phyloP scores from a whole-genome alignment of 2,329 filamentous ascomycete genomes.

The Xylaria sp. region DNA sequence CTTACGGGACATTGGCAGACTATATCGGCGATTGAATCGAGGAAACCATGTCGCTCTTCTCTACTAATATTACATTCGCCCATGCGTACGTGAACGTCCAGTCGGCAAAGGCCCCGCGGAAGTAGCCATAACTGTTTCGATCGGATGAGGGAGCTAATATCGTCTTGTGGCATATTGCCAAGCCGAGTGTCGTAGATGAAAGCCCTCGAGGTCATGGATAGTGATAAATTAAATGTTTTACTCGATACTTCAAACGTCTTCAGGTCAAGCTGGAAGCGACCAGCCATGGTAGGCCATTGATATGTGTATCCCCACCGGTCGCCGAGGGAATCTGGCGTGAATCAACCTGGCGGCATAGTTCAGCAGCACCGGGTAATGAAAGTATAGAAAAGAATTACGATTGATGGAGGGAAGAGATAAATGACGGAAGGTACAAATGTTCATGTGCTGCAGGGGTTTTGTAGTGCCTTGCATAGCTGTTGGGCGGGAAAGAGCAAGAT shows the following conservation, averaged over 20 bases:
- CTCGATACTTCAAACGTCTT: constrained; percentile 42
- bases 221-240: constrained; percentile 28
- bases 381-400: not conserved
- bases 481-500: constrained; percentile 24
- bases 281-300: constrained; percentile 36
- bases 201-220: constrained; percentile 42
- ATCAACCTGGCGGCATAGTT: not conserved
- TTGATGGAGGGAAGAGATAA: not conserved
- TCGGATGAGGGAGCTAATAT: constrained; percentile 39
- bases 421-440: not conserved
- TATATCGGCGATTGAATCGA: constrained; percentile 42
- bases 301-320: not conserved
- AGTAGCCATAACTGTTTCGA: constrained; percentile 45
- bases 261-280: constrained; percentile 40
- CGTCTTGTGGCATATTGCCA: constrained; percentile 25
- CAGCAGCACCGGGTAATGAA: not conserved
- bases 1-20: constrained; percentile 44
- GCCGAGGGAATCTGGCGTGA: not conserved
- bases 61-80: constrained; percentile 19
- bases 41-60: constrained; percentile 33
- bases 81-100: constrained; percentile 41
- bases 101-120: constrained; percentile 43
- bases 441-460: not conserved
- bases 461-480: not conserved
- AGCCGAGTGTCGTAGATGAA: constrained; percentile 40